Base-by-base conservation (phyloP, 371 early-diverging fungal genomes). In the Syncephalastrum monosporum region DNA sequence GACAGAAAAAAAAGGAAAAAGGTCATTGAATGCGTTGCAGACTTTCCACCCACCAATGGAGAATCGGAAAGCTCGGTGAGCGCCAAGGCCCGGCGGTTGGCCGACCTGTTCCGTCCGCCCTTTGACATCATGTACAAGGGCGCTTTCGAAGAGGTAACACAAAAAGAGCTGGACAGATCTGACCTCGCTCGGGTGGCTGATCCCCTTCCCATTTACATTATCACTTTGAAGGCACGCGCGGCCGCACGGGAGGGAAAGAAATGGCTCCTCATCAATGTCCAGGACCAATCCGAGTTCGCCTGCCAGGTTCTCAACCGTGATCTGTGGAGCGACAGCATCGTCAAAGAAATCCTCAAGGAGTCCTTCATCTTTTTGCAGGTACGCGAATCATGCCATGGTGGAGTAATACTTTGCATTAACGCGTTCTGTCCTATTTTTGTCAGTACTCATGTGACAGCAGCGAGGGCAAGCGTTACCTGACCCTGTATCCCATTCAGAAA, bases 281-380 rank as follows among this genome's bases (percentile, higher is more conserved):
- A 96, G 55, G 89, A 94, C 55, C 81, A 85, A 2, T 70, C 85
- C 0, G 91, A 93, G 55, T 97, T 97, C 67, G 69, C 84, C 13
- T 96, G 95, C 69, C 94, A 95, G 61, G 77, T 87, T 4, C 64
- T 96, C 65, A 95, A 95, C 69, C 82, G 97, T 45, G 97, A 97
- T 78, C 75, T 96, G 45, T 98, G 97, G 97, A 93, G 88, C 25
- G 82, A 91, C 56, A 21, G 57, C 5, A 66, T 76, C 21, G 88
- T 96, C 10, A 88, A 92, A 67, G 90, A 91, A 4, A 63, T 92
- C 14, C 75, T 96, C 44, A 75, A 67, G 44, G 87, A 85, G 62
- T 80, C 90, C 61, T 97, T 94, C 79, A 59, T 93, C 29, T 96
- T 96, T 64, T 63, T 91, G 21, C 92, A 92, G 74, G 87, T 89